phyloP scores from a whole-genome alignment of 176 grass and related monocot species.

The Hyparrhenia diplandra region DNA sequence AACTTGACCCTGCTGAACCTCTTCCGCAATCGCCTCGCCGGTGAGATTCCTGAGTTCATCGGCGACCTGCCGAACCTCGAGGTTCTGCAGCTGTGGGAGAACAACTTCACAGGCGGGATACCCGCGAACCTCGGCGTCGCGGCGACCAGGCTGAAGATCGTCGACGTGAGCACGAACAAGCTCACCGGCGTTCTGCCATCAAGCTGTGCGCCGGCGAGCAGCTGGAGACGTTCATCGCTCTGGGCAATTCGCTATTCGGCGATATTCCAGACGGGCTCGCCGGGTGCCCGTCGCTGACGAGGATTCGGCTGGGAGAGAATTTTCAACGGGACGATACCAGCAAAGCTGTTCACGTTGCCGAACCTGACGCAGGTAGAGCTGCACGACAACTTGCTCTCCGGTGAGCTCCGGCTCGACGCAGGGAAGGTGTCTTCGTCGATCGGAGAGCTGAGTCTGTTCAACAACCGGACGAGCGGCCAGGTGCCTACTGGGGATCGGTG shows the following conservation, averaged over 20 bases:
- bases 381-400: constrained; percentile 76
- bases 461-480: constrained; percentile 54
- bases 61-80: constrained; percentile 73
- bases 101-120: constrained; percentile 83
- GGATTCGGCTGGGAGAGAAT: constrained; percentile 80
- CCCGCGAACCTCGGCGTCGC: constrained; percentile 55
- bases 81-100: constrained; percentile 95
- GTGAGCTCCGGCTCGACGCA: constrained; percentile 47
- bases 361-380: constrained; percentile 87
- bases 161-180: constrained; percentile 78
- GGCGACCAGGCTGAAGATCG: constrained; percentile 46
- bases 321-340: constrained; percentile 71
- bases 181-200: constrained; percentile 64
- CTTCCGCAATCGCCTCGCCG: constrained; percentile 75
- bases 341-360: constrained; percentile 59
- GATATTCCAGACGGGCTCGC: constrained; percentile 59
- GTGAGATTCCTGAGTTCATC: constrained; percentile 68
- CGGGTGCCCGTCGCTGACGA: constrained; percentile 48
- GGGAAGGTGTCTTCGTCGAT: constrained; percentile 50
- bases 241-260: constrained; percentile 77
- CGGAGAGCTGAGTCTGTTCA: constrained; percentile 66
- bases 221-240: constrained; percentile 79
- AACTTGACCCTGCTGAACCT: constrained; percentile 82
- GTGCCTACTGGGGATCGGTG: constrained; percentile 54
- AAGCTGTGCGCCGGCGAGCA: constrained; percentile 58